Conservation (phyloP, 176 grass and related monocot species). For the Bolboschoenus planiculmis region DNA sequence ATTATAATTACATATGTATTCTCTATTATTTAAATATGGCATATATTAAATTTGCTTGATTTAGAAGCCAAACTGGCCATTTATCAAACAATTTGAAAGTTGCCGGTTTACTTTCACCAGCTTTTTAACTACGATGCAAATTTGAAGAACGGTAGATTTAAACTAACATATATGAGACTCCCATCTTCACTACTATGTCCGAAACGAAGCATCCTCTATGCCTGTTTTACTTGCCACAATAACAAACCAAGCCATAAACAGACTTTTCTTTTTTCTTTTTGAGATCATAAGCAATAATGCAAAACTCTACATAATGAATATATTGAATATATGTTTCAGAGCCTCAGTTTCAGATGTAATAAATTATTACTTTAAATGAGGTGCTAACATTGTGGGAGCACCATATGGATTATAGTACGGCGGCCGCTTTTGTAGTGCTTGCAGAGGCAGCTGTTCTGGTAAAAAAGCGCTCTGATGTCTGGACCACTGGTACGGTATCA, state of each 20-base stretch:
- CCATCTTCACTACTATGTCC: background rate
- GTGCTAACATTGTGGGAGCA: background rate
- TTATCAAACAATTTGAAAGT: background rate
- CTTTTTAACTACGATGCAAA: background rate
- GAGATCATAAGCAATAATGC: background rate
- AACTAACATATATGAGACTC: background rate
- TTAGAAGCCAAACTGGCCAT: background rate
- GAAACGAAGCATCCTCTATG: background rate
- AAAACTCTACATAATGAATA: background rate
- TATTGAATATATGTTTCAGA: background rate
- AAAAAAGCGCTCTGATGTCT: background rate
- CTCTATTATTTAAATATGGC: background rate
- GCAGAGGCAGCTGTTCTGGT: background rate
- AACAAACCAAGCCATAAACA: background rate
- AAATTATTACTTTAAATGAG: background rate
- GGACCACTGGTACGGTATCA: slow-evolving; percentile 19
- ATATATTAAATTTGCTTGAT: background rate
- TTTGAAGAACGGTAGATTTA: background rate
- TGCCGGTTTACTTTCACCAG: background rate
- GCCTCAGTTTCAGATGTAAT: background rate
- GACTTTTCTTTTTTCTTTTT: background rate
- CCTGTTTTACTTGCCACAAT: background rate
- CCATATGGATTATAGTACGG: background rate
- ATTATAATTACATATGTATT: background rate
- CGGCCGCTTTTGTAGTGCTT: background rate